These are phyloP conservation scores for Serendipita indica DNA, from an alignment of 768 basidiomycete genomes.

Conservation along the genomic window DNA sequence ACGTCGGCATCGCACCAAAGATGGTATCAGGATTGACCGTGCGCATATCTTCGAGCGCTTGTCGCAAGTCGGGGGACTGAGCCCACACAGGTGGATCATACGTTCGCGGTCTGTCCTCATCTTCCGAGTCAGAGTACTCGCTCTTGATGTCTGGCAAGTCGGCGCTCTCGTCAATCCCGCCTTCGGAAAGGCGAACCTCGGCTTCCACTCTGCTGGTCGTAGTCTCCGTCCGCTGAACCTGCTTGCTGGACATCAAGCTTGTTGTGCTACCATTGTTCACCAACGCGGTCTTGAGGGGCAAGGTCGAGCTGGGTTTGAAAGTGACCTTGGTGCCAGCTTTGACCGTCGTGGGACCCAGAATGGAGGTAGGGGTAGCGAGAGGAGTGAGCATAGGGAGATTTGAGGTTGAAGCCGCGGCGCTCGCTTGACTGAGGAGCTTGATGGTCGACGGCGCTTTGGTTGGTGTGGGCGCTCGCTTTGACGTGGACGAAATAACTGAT, in stretches of 20 bases:
- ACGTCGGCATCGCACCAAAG: constrained; percentile 74
- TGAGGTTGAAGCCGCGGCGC: constrained; percentile 2
- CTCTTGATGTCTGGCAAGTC: constrained; percentile 92
- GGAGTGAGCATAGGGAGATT: constrained; percentile 7
- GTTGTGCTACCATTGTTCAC: constrained; percentile 41
- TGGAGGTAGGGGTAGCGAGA: constrained; percentile 5
- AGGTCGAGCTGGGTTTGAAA: constrained; percentile 25
- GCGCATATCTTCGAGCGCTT: constrained; percentile 67
- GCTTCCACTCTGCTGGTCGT: constrained; percentile 19
- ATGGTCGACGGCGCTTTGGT: constrained; percentile 11
- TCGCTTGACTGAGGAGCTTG: neutral
- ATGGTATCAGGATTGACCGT: constrained; percentile 83
- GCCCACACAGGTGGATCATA: constrained; percentile 78
- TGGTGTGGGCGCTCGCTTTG: constrained; percentile 19
- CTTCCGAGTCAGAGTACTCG: constrained; percentile 79
- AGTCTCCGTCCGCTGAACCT: constrained; percentile 50
- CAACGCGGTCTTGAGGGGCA: constrained; percentile 28
- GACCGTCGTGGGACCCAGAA: constrained; percentile 7
- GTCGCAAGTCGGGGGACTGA: constrained; percentile 71
- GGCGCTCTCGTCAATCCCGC: constrained; percentile 57
- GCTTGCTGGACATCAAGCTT: constrained; percentile 50
- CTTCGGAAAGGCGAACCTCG: constrained; percentile 29
- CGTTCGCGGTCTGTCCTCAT: constrained; percentile 63
- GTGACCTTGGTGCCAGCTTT: constrained; percentile 8
- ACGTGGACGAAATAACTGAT: constrained; percentile 13